phyloP scores from a whole-genome alignment of 2,329 filamentous ascomycete species.

The Neurospora sp. region DNA sequence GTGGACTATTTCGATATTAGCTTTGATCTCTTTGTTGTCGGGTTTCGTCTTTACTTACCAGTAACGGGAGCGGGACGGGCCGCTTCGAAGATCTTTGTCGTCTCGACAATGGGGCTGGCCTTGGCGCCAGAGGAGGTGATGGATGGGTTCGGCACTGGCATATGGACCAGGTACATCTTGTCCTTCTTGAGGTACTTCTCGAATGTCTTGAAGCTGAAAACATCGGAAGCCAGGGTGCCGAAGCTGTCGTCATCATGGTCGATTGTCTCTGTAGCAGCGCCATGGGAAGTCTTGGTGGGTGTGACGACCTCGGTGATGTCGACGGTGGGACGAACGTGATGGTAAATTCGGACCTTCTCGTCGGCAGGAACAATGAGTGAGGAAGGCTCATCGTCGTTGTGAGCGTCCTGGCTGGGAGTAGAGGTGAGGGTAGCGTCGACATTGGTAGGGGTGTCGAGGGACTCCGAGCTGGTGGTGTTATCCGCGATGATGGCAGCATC shows the following conservation, averaged over 20 bases:
- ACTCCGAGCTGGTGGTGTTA: no score
- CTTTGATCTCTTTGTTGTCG: background rate
- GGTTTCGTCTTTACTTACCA: background rate
- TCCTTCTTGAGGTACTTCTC: background rate
- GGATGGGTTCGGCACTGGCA: fast-evolving
- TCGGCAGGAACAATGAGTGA: background rate
- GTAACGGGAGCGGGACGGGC: background rate
- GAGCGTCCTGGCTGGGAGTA: no score
- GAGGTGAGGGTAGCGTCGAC: no score
- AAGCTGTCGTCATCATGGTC: background rate
- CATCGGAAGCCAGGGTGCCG: background rate
- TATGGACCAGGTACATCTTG: background rate
- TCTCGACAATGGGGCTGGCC: fast-evolving
- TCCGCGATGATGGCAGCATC: no score
- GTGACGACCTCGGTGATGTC: background rate
- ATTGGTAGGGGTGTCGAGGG: background rate
- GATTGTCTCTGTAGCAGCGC: fast-evolving
- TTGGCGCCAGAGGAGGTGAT: background rate
- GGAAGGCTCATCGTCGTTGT: no score
- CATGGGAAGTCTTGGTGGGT: fast-evolving
- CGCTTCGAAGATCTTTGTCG: background rate
- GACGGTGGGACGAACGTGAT: background rate
- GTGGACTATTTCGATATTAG: background rate
- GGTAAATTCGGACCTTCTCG: background rate
- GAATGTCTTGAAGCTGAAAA: fast-evolving